A percentile compares a stretch with the other conserved stretches of the same genome.
These are phyloP conservation scores for Hypoxylon sp. DNA, from an alignment of 2,329 filamentous ascomycete species.

Conservation along the genomic window DNA sequence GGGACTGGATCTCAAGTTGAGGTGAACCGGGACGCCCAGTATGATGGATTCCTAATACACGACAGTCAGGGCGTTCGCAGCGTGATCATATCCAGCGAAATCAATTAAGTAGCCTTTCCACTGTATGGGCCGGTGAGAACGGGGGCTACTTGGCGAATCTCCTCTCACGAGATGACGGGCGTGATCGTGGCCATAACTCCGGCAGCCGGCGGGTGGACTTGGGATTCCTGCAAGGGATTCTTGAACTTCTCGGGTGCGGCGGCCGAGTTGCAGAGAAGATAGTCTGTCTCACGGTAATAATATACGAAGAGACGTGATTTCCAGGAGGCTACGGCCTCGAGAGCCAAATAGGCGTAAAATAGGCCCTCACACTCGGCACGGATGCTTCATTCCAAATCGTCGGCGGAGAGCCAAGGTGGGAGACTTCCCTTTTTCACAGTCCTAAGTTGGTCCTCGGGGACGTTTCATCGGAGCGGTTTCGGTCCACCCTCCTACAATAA, in stretches of 20 bases:
- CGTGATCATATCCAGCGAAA: slow-evolving; percentile 69
- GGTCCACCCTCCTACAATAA: slow-evolving; percentile 21
- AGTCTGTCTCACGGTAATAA: slow-evolving; percentile 61
- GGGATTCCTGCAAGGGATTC: slow-evolving; percentile 59
- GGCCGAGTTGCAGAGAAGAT: slow-evolving; percentile 63
- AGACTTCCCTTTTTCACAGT: slow-evolving; percentile 36
- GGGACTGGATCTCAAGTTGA: slow-evolving; percentile 56
- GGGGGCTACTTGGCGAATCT: slow-evolving; percentile 60
- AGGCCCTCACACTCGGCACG: slow-evolving; percentile 69
- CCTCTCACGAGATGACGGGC: slow-evolving; percentile 53
- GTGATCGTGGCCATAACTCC: slow-evolving; percentile 57
- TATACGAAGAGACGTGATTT: slow-evolving; percentile 64
- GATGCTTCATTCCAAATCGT: slow-evolving; percentile 73
- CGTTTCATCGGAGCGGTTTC: slow-evolving; percentile 31
- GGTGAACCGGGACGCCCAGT: slow-evolving; percentile 52
- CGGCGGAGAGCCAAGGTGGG: slow-evolving; percentile 59
- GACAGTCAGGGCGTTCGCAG: slow-evolving; percentile 62
- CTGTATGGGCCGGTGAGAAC: slow-evolving; percentile 60
- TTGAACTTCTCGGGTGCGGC: slow-evolving; percentile 62
- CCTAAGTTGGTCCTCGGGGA: not conserved
- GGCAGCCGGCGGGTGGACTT: slow-evolving; percentile 57
- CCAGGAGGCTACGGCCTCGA: slow-evolving; percentile 67
- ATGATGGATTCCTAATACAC: slow-evolving; percentile 58
- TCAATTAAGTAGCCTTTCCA: slow-evolving; percentile 72
- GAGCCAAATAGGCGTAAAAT: slow-evolving; percentile 66